These are phyloP conservation scores for Malus hybrid DNA, from an alignment of 331 rosid genomes.

Conservation along the genomic window DNA sequence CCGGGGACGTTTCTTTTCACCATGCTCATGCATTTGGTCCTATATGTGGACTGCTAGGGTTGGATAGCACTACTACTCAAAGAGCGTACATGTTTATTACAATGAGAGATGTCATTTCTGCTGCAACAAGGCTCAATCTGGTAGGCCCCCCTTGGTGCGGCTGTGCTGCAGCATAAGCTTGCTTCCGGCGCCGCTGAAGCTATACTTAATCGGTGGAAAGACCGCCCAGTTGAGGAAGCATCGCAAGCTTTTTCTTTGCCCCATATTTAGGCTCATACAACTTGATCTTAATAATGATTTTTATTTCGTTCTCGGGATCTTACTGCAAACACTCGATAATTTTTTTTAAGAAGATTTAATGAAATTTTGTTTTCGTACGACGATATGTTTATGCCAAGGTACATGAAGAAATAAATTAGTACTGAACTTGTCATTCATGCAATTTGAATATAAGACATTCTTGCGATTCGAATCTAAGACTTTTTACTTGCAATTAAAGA, in stretches of 20 bases:
- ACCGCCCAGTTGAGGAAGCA: constrained; percentile 50
- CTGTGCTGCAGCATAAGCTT: constrained; percentile 50
- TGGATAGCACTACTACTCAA: constrained; percentile 43
- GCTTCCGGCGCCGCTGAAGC: constrained; percentile 48
- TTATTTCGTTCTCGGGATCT: too few species aligned
- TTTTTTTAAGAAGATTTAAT: too few species aligned
- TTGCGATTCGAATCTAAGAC: too few species aligned
- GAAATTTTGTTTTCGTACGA: too few species aligned
- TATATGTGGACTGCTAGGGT: constrained; percentile 59
- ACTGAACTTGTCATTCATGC: too few species aligned
- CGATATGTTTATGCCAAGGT: too few species aligned
- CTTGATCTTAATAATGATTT: too few species aligned
- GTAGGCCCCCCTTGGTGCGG: constrained; percentile 84
- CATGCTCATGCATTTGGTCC: constrained; percentile 80
- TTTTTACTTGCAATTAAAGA: too few species aligned
- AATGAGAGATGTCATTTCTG: constrained; percentile 69
- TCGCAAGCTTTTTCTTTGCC: constrained; percentile 64
- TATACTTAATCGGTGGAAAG: constrained; percentile 48
- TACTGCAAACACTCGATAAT: too few species aligned
- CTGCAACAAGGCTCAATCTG: constrained; percentile 74
- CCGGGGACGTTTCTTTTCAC: constrained; percentile 48
- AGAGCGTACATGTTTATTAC: constrained; percentile 76
- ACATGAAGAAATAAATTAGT: too few species aligned
- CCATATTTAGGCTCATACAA: too few species aligned
- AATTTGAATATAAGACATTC: too few species aligned